A percentile compares a stretch with the other conserved stretches of the same genome.
These are phyloP conservation scores for Pseudogymnoascus sp. DNA, from an alignment of 2,329 filamentous ascomycete genomes.

Conservation along the genomic window DNA sequence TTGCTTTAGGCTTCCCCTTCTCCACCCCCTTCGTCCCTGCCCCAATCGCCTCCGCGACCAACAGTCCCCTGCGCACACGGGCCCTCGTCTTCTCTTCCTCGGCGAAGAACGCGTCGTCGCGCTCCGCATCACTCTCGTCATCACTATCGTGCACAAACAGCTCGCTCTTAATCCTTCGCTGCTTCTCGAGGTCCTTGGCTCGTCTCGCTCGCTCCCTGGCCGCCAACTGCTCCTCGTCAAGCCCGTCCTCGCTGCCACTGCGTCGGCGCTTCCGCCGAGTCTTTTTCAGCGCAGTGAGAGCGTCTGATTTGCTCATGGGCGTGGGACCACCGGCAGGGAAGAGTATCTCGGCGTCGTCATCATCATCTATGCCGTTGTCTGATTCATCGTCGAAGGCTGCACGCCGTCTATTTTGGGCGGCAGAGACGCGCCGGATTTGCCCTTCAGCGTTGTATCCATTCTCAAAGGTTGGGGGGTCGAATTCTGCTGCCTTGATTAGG, in stretches of 20 bases:
- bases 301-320: constrained; percentile 42
- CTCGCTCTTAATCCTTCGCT: constrained; percentile 73
- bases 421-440: constrained; percentile 63
- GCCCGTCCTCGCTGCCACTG: constrained; percentile 32
- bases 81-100: constrained; percentile 58
- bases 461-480: constrained; percentile 69
- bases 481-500: constrained; percentile 68
- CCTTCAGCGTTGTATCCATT: constrained; percentile 62
- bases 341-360: constrained; percentile 41
- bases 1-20: constrained; percentile 45
- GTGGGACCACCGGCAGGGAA: constrained; percentile 66
- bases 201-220: constrained; percentile 50
- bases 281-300: constrained; percentile 49
- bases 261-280: constrained; percentile 40
- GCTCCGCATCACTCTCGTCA: constrained; percentile 77
- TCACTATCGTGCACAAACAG: constrained; percentile 76
- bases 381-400: constrained; percentile 66
- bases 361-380: constrained; percentile 48
- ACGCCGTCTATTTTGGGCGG: constrained; percentile 42
- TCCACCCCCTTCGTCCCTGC: constrained; percentile 40
- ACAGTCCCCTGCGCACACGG: constrained; percentile 20
- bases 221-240: constrained; percentile 56
- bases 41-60: constrained; percentile 37
- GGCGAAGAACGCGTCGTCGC: constrained; percentile 66
- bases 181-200: constrained; percentile 67